Evolutionary conservation across 345 rosid species (phyloP).

Genomic region (Populus deltoides): DNA sequence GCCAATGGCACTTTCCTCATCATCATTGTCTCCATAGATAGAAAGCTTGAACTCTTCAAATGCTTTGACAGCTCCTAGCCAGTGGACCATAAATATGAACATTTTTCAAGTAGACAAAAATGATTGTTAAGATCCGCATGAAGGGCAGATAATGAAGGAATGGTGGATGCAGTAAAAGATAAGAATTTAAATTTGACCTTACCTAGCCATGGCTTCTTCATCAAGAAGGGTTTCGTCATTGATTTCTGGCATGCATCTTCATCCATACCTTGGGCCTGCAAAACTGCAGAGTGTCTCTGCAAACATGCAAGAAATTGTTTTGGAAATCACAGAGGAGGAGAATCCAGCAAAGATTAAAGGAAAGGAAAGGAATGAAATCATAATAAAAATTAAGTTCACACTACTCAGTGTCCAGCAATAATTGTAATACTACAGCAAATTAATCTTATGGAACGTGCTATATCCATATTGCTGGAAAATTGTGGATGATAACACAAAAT

Average conservation of each 20-base stretch:
- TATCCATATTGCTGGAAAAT: too few species aligned
- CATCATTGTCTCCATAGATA: slow-evolving; percentile 64
- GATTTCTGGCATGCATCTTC: slow-evolving; percentile 68
- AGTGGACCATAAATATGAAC: slow-evolving; percentile 24
- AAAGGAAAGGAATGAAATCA: too few species aligned
- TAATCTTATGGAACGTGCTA: too few species aligned
- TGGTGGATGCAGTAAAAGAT: background rate
- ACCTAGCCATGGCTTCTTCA: slow-evolving; percentile 86
- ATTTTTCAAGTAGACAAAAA: background rate
- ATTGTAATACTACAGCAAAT: too few species aligned
- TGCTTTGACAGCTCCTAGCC: slow-evolving; percentile 64
- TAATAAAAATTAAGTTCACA: too few species aligned
- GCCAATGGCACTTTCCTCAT: slow-evolving; percentile 45
- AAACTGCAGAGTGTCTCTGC: slow-evolving; percentile 85
- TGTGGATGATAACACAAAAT: too few species aligned
- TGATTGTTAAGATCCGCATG: background rate
- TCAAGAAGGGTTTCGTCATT: slow-evolving; percentile 83
- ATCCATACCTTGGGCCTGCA: slow-evolving; percentile 85
- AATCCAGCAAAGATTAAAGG: background rate
- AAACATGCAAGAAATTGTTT: slow-evolving; percentile 49
- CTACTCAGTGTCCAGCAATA: too few species aligned
- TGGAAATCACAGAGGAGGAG: background rate
- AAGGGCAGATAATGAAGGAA: background rate
- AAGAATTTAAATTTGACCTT: background rate
- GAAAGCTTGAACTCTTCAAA: slow-evolving; percentile 71